phyloP scores from a whole-genome alignment of 345 rosid species.

The Corymbia maculata region DNA sequence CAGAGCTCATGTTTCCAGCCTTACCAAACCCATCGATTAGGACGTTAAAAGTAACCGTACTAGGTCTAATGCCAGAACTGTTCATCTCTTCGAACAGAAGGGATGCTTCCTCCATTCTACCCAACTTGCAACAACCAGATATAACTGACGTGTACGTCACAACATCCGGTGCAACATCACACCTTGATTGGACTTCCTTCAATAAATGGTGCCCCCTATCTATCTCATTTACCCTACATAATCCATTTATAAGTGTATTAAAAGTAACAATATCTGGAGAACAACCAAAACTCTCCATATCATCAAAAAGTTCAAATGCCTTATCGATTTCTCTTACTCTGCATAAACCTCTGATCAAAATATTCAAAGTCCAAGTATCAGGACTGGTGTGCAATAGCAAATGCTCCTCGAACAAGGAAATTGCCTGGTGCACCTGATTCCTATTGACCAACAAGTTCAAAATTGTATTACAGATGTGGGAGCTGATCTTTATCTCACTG shows the following conservation, averaged over 20 bases:
- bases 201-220: slow-evolving; percentile 43
- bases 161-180: slow-evolving; percentile 35
- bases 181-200: slow-evolving; percentile 23
- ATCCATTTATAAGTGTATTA: slow-evolving; percentile 69
- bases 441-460: slow-evolving; percentile 46
- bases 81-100: slow-evolving; percentile 53
- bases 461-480: slow-evolving; percentile 34
- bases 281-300: slow-evolving; percentile 52
- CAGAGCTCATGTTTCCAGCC: slow-evolving; percentile 45
- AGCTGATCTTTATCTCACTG: slow-evolving; percentile 21
- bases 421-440: slow-evolving; percentile 46
- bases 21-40: slow-evolving; percentile 79
- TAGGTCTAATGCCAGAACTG: slow-evolving; percentile 36
- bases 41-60: slow-evolving; percentile 59
- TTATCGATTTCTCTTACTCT: slow-evolving; percentile 28
- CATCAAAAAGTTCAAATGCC: slow-evolving; percentile 41
- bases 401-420: slow-evolving; percentile 37
- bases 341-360: slow-evolving; percentile 67
- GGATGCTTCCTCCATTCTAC: slow-evolving; percentile 57
- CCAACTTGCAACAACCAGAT: slow-evolving; percentile 64
- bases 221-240: slow-evolving; percentile 50
- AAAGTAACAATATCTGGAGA: slow-evolving; percentile 60
- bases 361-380: slow-evolving; percentile 69
- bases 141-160: slow-evolving; percentile 71
- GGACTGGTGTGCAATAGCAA: slow-evolving; percentile 26